Evolutionary conservation across 1,139 yeast species (phyloP), one percentile per base, ranked within the genome.

Genomic region (Pichia terricola): DNA sequence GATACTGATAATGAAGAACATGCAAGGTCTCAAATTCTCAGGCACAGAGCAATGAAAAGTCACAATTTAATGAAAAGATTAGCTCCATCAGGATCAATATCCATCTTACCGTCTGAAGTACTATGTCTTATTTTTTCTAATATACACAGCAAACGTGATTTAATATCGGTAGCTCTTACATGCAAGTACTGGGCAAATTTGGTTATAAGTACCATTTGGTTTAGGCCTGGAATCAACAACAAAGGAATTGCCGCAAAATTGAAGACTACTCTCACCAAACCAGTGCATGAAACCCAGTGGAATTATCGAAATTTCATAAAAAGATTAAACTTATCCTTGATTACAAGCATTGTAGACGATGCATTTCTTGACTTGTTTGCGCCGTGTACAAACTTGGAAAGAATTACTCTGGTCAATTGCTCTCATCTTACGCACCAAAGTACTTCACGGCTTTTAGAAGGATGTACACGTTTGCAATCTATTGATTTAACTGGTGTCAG

Each of bases 401-500:
- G 97, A 50, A 70, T 91, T 44, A 87, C 96, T 0, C 68, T 91
- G 44, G 89, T 87, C 9, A 84, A 82, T 55, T 89, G 96, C 62
- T 72, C 79, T 22, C 72, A 75, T 50, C 65, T 89, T 34, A 67
- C 86, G 0, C 79, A 81, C 51, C 56, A 47, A 3, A 79, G 89
- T 8, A 75, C 89, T 34, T 70, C 83, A 4, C 66, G 68, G 4
- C 78, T 88, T 9, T 64, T 89, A 39, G 61, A 68, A 44, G 76
- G 77, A 34, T 87, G 95, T 62, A 73, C 72, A 49, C 72, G 77
- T 51, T 66, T 91, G 47, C 94, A 86, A 60, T 84, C 95, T 37
- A 81, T 91, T 41, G 98, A 91, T 64, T 72, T 91, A 55, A 81
- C 95, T 0, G 91, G 94, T n/a, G 81, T 87, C n/a, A 72, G 72